phyloP scores from a whole-genome alignment of 768 basidiomycete genomes.

The Podaxis sp. region DNA sequence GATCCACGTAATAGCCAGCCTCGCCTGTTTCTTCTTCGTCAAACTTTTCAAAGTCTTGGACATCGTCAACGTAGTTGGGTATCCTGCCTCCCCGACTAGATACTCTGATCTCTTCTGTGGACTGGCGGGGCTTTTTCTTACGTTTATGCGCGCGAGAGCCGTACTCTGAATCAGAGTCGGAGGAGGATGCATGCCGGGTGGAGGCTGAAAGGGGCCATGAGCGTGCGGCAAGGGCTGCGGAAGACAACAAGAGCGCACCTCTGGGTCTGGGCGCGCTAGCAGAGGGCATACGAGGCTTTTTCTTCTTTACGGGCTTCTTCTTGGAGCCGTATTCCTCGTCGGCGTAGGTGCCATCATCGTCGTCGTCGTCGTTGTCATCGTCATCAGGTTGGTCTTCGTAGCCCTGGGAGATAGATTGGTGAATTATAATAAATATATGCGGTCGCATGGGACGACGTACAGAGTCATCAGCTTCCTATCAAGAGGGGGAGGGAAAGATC shows the following conservation, averaged over 20 bases:
- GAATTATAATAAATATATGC: constrained; percentile 18
- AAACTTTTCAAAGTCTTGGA: constrained; percentile 74
- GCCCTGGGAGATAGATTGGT: constrained; percentile 33
- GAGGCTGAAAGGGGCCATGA: constrained; percentile 30
- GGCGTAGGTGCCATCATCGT: constrained; percentile 76
- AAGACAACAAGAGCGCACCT: constrained; percentile 37
- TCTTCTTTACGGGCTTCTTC: constrained; percentile 59
- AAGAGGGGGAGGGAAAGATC: constrained; percentile 9
- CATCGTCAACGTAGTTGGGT: constrained; percentile 83
- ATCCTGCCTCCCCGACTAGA: constrained; percentile 74
- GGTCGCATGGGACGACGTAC: constrained; percentile 38
- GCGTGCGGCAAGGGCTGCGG: constrained; percentile 19
- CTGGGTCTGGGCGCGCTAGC: constrained; percentile 53
- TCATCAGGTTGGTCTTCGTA: constrained; percentile 61
- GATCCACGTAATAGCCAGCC: constrained; percentile 54
- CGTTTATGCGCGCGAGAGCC: constrained; percentile 79
- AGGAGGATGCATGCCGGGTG: constrained; percentile 54
- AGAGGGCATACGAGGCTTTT: constrained; percentile 58
- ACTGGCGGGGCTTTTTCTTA: constrained; percentile 64
- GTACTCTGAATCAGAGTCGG: constrained; percentile 87
- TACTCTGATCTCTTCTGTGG: constrained; percentile 74
- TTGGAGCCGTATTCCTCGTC: constrained; percentile 67
- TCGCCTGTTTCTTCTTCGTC: constrained; percentile 63
- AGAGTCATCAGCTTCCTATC: constrained; percentile 55
- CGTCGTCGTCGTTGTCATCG: constrained; percentile 53